Conservation (phyloP, 169 alveolate species). For the Toxoplasma gondii region DNA sequence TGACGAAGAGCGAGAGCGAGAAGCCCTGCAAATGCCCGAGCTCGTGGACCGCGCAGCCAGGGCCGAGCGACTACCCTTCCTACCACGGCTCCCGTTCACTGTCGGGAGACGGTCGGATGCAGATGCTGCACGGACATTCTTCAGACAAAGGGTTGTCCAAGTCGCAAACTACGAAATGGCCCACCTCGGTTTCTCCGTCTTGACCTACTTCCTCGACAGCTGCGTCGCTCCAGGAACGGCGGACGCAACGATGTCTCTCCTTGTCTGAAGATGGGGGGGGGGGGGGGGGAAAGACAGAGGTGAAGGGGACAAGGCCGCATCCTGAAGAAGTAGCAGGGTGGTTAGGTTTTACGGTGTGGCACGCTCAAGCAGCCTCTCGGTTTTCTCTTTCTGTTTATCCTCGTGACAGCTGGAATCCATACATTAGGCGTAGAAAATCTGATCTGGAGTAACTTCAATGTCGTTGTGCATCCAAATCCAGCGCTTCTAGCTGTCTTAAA, state of each 20-base stretch:
- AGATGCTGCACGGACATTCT: not conserved
- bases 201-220: not conserved
- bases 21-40: not conserved
- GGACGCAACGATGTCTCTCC: not conserved
- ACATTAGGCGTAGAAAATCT: no score
- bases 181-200: not conserved
- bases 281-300: not conserved
- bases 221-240: not conserved
- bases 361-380: no score
- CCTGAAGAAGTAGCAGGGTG: no score
- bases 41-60: not conserved
- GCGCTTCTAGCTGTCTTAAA: no score
- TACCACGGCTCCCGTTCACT: not conserved
- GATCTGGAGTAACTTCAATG: no score
- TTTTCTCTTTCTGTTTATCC: no score
- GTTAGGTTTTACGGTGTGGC: no score
- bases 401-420: no score
- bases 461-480: no score
- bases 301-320: no score
- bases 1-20: not conserved
- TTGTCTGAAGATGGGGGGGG: not conserved
- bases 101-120: not conserved
- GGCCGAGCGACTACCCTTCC: not conserved
- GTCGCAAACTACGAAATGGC: conserved; percentile 1
- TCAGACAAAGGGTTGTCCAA: not conserved